Evolutionary conservation across 108 stramenopile species (phyloP).

Genomic region (Cyclotella atomus): DNA sequence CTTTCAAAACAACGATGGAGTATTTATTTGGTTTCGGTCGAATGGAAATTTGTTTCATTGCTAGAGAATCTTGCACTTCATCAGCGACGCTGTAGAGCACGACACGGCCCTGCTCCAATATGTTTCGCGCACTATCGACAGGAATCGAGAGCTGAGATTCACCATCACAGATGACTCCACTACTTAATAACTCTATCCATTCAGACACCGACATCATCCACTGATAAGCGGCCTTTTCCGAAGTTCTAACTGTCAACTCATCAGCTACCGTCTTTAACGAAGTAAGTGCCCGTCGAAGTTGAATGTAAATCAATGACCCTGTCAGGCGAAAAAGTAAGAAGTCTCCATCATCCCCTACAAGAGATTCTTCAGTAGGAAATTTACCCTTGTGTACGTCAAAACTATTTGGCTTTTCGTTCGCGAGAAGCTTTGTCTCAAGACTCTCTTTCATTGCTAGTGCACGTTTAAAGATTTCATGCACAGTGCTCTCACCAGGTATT

Average conservation of each 20-base stretch:
- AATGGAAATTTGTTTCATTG: slow-evolving; percentile 49
- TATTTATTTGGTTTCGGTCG: slow-evolving; percentile 55
- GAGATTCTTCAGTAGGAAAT: slow-evolving; percentile 63
- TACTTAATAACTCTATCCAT: slow-evolving; percentile 66
- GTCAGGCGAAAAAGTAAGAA: slow-evolving; percentile 74
- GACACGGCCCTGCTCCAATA: slow-evolving; percentile 52
- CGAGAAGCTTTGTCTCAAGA: slow-evolving; percentile 56
- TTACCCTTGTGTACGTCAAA: slow-evolving; percentile 60
- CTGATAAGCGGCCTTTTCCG: slow-evolving; percentile 71
- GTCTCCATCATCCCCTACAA: slow-evolving; percentile 63
- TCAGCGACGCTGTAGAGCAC: slow-evolving; percentile 66
- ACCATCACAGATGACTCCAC: slow-evolving; percentile 24
- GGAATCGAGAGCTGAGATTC: slow-evolving; percentile 26
- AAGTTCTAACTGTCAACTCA: slow-evolving; percentile 62
- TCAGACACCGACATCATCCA: slow-evolving; percentile 68
- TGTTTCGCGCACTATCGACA: slow-evolving; percentile 28
- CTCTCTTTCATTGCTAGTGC: slow-evolving; percentile 55
- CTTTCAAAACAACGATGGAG: slow-evolving; percentile 61
- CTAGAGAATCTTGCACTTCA: slow-evolving; percentile 61
- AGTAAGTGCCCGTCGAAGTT: slow-evolving; percentile 45
- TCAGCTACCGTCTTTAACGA: slow-evolving; percentile 45
- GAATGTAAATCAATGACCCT: slow-evolving; percentile 60
- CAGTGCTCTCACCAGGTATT: slow-evolving; percentile 60
- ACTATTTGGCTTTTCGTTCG: slow-evolving; percentile 49
- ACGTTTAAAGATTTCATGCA: slow-evolving; percentile 41